Conservation (phyloP, 164 flowering plant species). For the Brasenia schreberi region DNA sequence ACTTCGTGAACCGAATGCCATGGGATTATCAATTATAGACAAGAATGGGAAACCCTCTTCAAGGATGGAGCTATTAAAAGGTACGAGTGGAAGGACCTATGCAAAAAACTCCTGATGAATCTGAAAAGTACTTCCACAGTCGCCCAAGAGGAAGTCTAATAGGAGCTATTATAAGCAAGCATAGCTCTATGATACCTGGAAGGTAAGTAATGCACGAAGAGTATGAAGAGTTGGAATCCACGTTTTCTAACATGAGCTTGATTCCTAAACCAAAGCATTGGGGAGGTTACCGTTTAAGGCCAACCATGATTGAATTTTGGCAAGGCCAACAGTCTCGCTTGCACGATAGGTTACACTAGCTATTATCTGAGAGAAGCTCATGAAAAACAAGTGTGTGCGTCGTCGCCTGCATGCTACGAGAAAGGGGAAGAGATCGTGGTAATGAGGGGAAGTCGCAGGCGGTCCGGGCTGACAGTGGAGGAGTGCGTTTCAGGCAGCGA, state of each 20-base stretch:
- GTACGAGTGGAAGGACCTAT: conserved; percentile 90
- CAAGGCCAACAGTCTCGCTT: too few species aligned
- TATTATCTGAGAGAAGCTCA: too few species aligned
- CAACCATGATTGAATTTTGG: conserved; percentile 59
- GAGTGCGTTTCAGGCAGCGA: too few species aligned
- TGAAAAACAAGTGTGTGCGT: too few species aligned
- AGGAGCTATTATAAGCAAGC: conserved; percentile 83
- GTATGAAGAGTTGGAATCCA: too few species aligned
- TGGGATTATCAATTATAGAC: conserved; percentile 74
- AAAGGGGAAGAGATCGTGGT: too few species aligned
- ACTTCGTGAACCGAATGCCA: conserved; percentile 88
- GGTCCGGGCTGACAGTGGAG: too few species aligned
- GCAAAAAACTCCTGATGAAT: conserved; percentile 69
- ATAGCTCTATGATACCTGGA: conserved; percentile 7
- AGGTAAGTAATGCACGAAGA: too few species aligned
- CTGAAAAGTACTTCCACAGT: conserved; percentile 80
- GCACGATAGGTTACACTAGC: too few species aligned
- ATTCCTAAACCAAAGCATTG: conserved; percentile 86
- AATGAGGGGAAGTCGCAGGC: too few species aligned
- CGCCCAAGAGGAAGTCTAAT: conserved; percentile 92
- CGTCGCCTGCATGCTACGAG: too few species aligned
- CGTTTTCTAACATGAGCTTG: conserved; percentile 14
- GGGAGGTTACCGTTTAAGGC: conserved; percentile 93
- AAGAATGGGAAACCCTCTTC: conserved; percentile 79
- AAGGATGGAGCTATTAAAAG: conserved; percentile 84